Percentiles rank a stretch among this genome's conserved stretches.
phyloP scores from a whole-genome alignment of 2,329 filamentous ascomycete species.

The Fusarium tupiense region DNA sequence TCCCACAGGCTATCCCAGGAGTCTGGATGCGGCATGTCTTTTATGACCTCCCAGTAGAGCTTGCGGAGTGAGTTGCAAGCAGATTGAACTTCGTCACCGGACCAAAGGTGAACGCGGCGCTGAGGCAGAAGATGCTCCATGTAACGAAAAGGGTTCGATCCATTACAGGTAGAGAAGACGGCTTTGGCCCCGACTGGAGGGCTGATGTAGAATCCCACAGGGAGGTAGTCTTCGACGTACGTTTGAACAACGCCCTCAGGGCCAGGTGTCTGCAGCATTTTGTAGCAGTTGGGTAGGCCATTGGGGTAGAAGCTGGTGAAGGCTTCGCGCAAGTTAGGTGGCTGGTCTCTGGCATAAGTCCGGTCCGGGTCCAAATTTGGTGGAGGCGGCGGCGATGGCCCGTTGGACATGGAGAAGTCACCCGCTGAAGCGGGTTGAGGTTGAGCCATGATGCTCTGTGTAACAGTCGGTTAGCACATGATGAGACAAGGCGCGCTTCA shows the following conservation, averaged over 20 bases:
- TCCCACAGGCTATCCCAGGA: conserved; percentile 56
- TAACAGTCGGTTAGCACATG: conserved; percentile 11
- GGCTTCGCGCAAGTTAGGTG: conserved; percentile 35
- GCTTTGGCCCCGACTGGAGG: conserved; percentile 46
- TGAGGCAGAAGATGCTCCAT: conserved; percentile 43
- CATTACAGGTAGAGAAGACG: conserved; percentile 53
- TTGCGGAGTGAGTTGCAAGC: conserved; percentile 53
- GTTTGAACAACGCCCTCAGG: conserved; percentile 39
- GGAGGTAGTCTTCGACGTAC: conserved; percentile 51
- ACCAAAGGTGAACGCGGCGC: conserved; percentile 52
- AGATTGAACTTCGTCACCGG: conserved; percentile 50
- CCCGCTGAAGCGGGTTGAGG: conserved; percentile 1
- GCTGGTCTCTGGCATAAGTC: conserved; percentile 37
- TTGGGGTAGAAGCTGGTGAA: conserved; percentile 50
- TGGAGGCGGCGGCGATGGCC: conserved; percentile 24
- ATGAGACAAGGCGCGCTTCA: background rate
- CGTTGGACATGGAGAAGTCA: conserved; percentile 11
- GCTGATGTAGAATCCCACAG: conserved; percentile 51
- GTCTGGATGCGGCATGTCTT: conserved; percentile 44
- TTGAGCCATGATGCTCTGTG: conserved; percentile 31
- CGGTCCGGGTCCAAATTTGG: conserved; percentile 32
- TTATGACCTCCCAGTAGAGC: conserved; percentile 50
- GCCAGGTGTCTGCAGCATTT: conserved; percentile 44
- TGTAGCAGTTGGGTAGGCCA: conserved; percentile 49
- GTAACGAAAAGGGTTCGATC: conserved; percentile 43